Percentiles rank a stretch among this genome's conserved stretches.
Conservation (phyloP, 495 filamentous ascomycete species). For the Neurospora pannonica region DNA sequence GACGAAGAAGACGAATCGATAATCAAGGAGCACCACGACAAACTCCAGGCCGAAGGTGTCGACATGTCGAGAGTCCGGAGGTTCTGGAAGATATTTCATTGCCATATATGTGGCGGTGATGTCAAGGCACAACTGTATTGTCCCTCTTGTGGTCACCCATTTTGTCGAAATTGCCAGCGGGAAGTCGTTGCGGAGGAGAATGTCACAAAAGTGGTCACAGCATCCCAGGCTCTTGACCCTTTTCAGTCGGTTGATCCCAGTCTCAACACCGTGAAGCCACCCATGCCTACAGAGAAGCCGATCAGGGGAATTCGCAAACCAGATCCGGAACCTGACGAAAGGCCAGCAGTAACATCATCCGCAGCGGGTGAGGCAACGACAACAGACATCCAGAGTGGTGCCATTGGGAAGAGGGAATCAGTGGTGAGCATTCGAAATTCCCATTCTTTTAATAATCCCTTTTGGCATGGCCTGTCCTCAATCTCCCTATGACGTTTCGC, state of each 20-base stretch:
- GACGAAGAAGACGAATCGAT: slow-evolving; percentile 17
- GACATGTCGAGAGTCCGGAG: not conserved
- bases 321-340: not conserved
- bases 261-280: not conserved
- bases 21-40: slow-evolving; percentile 10
- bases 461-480: not conserved
- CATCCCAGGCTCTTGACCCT: not conserved
- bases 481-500: not conserved
- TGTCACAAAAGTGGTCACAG: slow-evolving; percentile 2
- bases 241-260: not conserved
- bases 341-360: not conserved
- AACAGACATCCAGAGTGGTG: not conserved
- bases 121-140: slow-evolving; percentile 25
- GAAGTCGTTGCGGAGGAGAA: slow-evolving; percentile 14
- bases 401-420: slow-evolving; percentile 5
- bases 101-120: slow-evolving; percentile 29
- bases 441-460: not conserved
- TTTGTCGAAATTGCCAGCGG: slow-evolving; percentile 23
- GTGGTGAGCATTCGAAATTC: slow-evolving; percentile 6
- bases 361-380: not conserved
- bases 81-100: slow-evolving; percentile 25
- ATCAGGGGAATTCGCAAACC: not conserved
- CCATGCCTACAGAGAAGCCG: not conserved
- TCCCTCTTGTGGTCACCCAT: slow-evolving; percentile 27
- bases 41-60: not conserved